Conservation (phyloP, 2,329 filamentous ascomycete species). For the Albophoma yamanashiensis region DNA sequence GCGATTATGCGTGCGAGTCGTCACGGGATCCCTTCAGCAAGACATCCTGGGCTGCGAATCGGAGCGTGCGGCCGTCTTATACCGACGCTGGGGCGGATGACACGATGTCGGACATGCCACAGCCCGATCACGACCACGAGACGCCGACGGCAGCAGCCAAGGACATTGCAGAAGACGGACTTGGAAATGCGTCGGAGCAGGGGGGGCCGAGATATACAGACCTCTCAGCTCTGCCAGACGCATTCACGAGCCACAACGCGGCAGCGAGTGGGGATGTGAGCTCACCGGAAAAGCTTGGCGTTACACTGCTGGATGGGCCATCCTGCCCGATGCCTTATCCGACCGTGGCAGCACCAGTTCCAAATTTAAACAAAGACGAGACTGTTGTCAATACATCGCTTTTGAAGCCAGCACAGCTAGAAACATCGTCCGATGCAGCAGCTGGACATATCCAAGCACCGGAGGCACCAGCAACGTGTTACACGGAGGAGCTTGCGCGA, state of each 20-base stretch:
- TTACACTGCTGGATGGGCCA: not conserved
- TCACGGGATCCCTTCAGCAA: conserved; percentile 15
- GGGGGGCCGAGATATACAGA: not conserved
- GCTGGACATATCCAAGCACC: not conserved
- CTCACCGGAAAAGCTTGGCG: not conserved
- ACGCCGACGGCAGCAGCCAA: conserved; percentile 4
- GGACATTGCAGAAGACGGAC: not conserved
- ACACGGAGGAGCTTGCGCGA: not conserved
- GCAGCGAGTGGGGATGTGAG: conserved; percentile 3
- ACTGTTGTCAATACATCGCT: not conserved
- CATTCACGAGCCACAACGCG: not conserved
- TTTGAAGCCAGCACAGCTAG: not conserved
- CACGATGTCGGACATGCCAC: conserved; percentile 4
- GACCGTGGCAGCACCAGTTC: not conserved
- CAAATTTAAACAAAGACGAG: not conserved
- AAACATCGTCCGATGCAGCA: not conserved
- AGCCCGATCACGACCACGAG: conserved; percentile 1
- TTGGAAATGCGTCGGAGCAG: conserved; percentile 2
- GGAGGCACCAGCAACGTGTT: not conserved
- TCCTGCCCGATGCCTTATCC: not conserved
- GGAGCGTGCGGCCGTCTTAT: conserved; percentile 27
- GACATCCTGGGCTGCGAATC: conserved; percentile 27
- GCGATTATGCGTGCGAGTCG: conserved; percentile 26
- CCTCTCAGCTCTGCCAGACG: no score
- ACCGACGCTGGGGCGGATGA: conserved; percentile 20